These are phyloP conservation scores for Sextonia rubra DNA, from an alignment of 164 flowering plant species.

Conservation along the genomic window DNA sequence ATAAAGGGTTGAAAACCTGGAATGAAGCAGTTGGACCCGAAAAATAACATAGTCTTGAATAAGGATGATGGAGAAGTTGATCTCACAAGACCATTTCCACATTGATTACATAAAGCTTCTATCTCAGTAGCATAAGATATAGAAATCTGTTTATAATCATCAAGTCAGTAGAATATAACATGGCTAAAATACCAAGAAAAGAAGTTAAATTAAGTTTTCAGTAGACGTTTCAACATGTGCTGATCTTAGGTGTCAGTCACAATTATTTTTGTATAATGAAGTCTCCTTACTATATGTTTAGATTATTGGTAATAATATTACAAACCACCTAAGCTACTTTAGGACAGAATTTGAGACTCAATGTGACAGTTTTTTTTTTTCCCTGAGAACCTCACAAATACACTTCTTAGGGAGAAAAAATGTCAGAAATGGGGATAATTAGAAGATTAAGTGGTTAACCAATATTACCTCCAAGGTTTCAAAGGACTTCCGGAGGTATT, in stretches of 20 bases:
- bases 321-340: background rate
- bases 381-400: background rate
- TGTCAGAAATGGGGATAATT: background rate
- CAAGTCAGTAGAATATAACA: no score
- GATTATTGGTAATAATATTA: background rate
- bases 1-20: background rate
- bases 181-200: no score
- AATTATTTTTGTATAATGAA: background rate
- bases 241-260: background rate
- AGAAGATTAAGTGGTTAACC: slow-evolving; percentile 1
- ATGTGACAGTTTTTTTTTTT: background rate
- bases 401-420: background rate
- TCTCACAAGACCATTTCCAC: no score
- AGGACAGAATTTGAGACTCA: background rate
- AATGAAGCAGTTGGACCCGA: background rate
- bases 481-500: slow-evolving; percentile 73
- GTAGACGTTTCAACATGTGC: background rate
- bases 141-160: no score
- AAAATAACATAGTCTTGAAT: no score
- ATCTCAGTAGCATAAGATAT: background rate
- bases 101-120: background rate
- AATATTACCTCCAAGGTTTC: slow-evolving; percentile 81
- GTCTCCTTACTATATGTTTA: background rate
- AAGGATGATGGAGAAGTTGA: no score
- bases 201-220: background rate